Percentiles rank a stretch among this genome's conserved stretches.
Conservation (phyloP, 2,329 filamentous ascomycete genomes). For the Cladosporium austrohemisphaericum region DNA sequence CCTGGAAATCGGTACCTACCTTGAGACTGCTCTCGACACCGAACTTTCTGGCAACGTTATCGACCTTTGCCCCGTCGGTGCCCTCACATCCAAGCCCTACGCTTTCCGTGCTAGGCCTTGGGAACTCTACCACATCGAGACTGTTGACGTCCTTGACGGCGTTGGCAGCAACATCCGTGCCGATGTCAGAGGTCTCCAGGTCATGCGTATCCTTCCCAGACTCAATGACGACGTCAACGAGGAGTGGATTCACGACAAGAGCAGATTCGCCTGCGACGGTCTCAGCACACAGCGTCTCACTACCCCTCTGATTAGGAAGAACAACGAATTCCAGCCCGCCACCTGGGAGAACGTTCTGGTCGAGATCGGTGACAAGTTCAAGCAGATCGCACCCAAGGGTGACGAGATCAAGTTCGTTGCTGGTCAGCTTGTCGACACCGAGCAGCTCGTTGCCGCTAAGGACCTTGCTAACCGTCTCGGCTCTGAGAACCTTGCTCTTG, state of each 20-base stretch:
- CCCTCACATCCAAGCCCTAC: slow-evolving; percentile 94
- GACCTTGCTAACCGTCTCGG: slow-evolving; percentile 94
- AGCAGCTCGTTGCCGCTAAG: slow-evolving; percentile 94
- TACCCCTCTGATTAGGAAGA: slow-evolving; percentile 80
- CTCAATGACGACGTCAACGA: slow-evolving; percentile 98
- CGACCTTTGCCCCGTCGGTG: slow-evolving; percentile 95
- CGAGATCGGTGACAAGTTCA: slow-evolving; percentile 78
- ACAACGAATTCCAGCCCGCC: slow-evolving; percentile 86
- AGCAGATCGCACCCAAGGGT: slow-evolving; percentile 73
- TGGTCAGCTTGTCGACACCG: slow-evolving; percentile 85
- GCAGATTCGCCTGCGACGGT: slow-evolving; percentile 92
- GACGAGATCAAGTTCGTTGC: slow-evolving; percentile 96
- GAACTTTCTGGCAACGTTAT: slow-evolving; percentile 97
- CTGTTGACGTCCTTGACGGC: slow-evolving; percentile 88
- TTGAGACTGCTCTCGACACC: slow-evolving; percentile 88
- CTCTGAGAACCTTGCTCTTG: slow-evolving; percentile 91
- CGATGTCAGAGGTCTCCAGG: slow-evolving; percentile 87
- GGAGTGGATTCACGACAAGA: slow-evolving; percentile 99
- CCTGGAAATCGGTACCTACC: slow-evolving; percentile 95
- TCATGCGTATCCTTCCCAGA: slow-evolving; percentile 89
- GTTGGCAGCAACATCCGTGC: slow-evolving; percentile 93
- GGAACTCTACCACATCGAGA: slow-evolving; percentile 95
- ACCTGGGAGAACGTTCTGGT: slow-evolving; percentile 94
- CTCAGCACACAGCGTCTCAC: slow-evolving; percentile 94
- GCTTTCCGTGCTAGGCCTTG: slow-evolving; percentile 95